Evolutionary conservation across 257 asterid species (phyloP).

Genomic region (Solanum verrucosum): DNA sequence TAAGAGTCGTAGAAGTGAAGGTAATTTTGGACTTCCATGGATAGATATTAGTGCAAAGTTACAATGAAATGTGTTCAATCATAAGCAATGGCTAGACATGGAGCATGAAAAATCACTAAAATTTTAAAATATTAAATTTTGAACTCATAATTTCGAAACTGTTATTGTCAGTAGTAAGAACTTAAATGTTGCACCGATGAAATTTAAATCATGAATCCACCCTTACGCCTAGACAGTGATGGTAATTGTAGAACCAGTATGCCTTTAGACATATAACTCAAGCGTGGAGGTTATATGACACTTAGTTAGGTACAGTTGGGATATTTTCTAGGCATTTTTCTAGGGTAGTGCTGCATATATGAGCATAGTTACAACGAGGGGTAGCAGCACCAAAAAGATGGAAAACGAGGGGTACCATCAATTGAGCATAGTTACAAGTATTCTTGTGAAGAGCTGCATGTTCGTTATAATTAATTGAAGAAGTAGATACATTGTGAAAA

Average conservation of each 20-base stretch:
- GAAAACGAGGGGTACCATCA: neutral
- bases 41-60: neutral
- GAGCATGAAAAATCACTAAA: neutral
- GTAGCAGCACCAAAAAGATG: neutral
- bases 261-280: neutral
- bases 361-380: neutral
- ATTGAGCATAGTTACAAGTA: neutral
- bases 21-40: neutral
- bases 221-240: neutral
- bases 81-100: neutral
- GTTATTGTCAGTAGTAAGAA: neutral
- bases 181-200: neutral
- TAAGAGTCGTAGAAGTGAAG: slow-evolving; percentile 19
- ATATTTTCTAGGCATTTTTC: neutral
- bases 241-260: no score
- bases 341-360: neutral
- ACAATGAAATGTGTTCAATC: neutral
- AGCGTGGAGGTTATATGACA: neutral
- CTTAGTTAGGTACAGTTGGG: neutral
- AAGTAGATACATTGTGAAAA: neutral
- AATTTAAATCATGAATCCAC: neutral
- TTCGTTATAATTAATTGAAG: neutral
- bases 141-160: no score
- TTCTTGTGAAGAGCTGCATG: neutral
- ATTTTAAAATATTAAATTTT: neutral